Evolutionary conservation across 257 asterid species (phyloP).

Genomic region (Solanum megistacrolobum): DNA sequence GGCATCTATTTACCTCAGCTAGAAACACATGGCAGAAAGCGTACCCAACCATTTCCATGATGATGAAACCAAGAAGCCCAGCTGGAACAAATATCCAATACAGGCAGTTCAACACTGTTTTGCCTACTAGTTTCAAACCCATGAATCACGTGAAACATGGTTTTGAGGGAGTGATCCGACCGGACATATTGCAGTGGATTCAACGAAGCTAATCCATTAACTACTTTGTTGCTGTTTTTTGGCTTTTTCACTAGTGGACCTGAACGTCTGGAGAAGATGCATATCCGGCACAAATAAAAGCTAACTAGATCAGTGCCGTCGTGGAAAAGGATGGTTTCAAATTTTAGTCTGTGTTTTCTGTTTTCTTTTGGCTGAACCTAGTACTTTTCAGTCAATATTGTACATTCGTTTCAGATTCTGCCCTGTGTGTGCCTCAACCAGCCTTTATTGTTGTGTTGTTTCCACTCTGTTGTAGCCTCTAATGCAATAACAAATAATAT

Average conservation of each 20-base stretch:
- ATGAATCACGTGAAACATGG: constrained; percentile 21
- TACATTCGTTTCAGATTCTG: not conserved
- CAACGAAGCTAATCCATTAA: constrained; percentile 13
- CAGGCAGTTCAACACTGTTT: constrained; percentile 36
- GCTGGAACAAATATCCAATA: constrained; percentile 37
- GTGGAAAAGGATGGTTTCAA: not conserved
- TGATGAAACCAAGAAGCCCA: constrained; percentile 40
- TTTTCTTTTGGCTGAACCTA: not conserved
- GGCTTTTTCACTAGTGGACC: not conserved
- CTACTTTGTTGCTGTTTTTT: constrained; percentile 1
- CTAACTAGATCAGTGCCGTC: not conserved
- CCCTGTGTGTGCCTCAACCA: not conserved
- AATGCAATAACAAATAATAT: not conserved
- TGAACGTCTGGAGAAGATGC: not conserved
- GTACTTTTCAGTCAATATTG: not conserved
- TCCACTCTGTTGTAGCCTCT: constrained; percentile 8
- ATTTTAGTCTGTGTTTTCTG: not conserved
- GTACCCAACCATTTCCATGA: constrained; percentile 39
- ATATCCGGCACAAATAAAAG: not conserved
- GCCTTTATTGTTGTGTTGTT: constrained; percentile 4
- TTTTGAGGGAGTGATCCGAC: constrained; percentile 34
- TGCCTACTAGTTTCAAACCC: constrained; percentile 20
- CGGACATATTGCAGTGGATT: constrained; percentile 60
- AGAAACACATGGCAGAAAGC: constrained; percentile 36
- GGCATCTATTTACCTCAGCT: constrained; percentile 47